A percentile compares a stretch with the other conserved stretches of the same genome.
Conservation (phyloP, 306 rosid genomes). For the Cucurbita moschata region DNA sequence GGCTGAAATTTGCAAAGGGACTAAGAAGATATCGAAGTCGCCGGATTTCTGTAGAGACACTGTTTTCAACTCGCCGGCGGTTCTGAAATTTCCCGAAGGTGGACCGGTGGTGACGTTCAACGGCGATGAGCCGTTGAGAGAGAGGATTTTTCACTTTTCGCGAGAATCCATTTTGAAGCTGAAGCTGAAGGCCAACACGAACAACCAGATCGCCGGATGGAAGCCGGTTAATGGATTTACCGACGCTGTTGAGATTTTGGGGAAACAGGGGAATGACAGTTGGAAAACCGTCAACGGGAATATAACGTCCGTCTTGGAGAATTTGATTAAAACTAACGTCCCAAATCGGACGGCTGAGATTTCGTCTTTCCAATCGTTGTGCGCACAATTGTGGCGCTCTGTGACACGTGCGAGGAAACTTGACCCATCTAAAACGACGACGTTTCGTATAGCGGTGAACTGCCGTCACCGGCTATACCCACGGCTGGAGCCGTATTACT, state of each 20-base stretch:
- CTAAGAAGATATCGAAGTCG: conserved; percentile 5
- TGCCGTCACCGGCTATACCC: conserved; percentile 13
- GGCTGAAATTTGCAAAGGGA: conserved; percentile 10
- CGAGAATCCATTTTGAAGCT: conserved; percentile 9
- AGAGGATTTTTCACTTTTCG: conserved; percentile 11
- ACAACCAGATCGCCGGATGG: neutral
- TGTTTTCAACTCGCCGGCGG: conserved; percentile 10
- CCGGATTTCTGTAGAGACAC: conserved; percentile 7
- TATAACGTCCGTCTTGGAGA: conserved; percentile 6
- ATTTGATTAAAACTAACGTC: conserved; percentile 3
- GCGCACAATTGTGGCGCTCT: conserved; percentile 9
- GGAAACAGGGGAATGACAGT: conserved; percentile 10
- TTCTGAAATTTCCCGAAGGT: conserved; percentile 3
- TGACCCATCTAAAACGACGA: conserved; percentile 5
- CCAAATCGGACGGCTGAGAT: conserved; percentile 12
- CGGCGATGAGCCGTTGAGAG: conserved; percentile 11
- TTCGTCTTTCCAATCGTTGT: conserved; percentile 11
- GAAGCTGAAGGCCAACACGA: conserved; percentile 6
- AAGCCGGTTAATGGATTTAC: neutral
- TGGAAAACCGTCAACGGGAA: conserved; percentile 6
- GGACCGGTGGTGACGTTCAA: conserved; percentile 12
- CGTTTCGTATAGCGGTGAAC: conserved; percentile 14
- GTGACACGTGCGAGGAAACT: conserved; percentile 12
- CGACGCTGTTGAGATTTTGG: neutral
- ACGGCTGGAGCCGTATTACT: conserved; percentile 4